Evolutionary conservation across 306 rosid species (phyloP), one percentile per base, ranked within the genome.

Genomic region (Abrus precatorius): DNA sequence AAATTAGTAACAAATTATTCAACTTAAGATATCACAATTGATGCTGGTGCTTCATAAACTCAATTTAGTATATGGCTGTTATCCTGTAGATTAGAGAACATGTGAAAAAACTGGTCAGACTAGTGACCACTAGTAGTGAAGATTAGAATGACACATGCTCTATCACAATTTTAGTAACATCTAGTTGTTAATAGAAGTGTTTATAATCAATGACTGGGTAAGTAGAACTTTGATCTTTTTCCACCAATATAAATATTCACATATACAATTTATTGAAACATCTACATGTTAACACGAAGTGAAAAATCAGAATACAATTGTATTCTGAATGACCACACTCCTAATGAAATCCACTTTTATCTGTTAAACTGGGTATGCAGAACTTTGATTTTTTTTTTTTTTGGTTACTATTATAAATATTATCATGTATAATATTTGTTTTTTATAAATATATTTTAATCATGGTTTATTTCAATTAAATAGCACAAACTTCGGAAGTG

Each of bases 141-240:
- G 38, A 73, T 30, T 27, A 27, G 55, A 12, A 38, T 0, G 14
- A 61, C 29, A 13, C 34, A 36, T 33, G 27, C 32, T 48, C 47
- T 5, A 49, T 6, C 63, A 20, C 49, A 45, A 14, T 36, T 36
- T 2, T 36, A 36, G 40, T 2, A 36, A 36, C 4, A 36, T 36
- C 40, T 36, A 36, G 3, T 36, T 36, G 4, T 36, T 36, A 36
- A 20, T 20, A 20, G 20, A 4, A 36, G 4, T 2, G 40, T 36
- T 0, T 36, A 36, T 2, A 36, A 36, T 36, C 40, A 36, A 4
- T 36, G 40, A 41, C 64, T 3, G 67, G 44, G 36, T 32, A 53
- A 83, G 57, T 28, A 38, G 38, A 83, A 53, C 43, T 12, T 77
- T 71, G 7, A 43, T n/a, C 3, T 43, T 69, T 8, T 53, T 71